phyloP scores from a whole-genome alignment of 306 rosid species.

The Ammopiptanthus mongolicus region DNA sequence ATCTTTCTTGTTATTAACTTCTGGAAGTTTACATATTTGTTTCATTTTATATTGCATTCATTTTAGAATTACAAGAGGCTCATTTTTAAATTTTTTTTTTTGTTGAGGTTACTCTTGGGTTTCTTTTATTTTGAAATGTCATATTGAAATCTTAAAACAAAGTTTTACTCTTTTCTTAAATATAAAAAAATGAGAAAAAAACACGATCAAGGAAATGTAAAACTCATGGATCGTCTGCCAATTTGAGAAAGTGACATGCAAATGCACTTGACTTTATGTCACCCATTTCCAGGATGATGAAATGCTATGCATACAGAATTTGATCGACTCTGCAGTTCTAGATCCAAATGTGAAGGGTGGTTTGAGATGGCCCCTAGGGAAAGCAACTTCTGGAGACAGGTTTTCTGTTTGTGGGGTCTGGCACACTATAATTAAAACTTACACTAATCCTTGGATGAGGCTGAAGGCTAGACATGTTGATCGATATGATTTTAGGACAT shows the following conservation, averaged over 20 bases:
- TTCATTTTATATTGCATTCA: neutral
- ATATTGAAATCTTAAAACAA: neutral
- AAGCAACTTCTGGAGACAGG: slow-evolving; percentile 32
- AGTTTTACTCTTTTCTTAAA: neutral
- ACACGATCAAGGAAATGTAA: neutral
- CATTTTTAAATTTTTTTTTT: neutral
- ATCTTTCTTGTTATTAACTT: neutral
- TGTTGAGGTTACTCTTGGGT: neutral
- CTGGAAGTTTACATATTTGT: neutral
- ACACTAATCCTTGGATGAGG: slow-evolving; percentile 27
- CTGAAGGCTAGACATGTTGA: slow-evolving; percentile 43
- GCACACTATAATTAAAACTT: slow-evolving; percentile 31
- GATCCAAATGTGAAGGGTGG: slow-evolving; percentile 59
- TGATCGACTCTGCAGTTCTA: slow-evolving; percentile 41
- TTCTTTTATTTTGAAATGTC: neutral
- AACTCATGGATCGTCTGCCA: neutral
- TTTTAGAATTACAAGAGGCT: neutral
- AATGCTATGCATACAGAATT: slow-evolving; percentile 31
- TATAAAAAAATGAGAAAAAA: neutral
- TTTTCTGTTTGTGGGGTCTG: slow-evolving; percentile 40
- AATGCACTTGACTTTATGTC: neutral
- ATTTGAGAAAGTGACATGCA: neutral
- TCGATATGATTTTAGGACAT: slow-evolving; percentile 39
- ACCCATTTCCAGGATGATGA: slow-evolving; percentile 47
- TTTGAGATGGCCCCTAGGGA: slow-evolving; percentile 59